Evolutionary conservation across 768 basidiomycete genomes (phyloP), one percentile per base, ranked within the genome.

Genomic region (Dacryopinax spathularia): DNA sequence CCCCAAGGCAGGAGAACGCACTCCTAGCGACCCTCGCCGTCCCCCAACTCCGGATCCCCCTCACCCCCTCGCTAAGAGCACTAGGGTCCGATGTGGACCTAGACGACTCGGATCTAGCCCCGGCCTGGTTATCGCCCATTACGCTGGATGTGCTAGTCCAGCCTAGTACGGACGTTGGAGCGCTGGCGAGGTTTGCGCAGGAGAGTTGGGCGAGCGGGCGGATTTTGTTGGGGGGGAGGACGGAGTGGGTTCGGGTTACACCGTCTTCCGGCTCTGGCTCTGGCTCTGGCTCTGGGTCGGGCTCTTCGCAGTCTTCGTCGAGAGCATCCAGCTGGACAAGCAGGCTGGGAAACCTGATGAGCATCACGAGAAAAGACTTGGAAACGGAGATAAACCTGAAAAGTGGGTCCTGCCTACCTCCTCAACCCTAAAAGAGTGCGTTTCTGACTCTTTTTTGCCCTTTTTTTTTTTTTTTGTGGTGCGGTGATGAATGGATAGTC

Each of bases 141-240:
- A 79, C 82, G 4, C 65, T 79, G 1, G 75, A 80, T 2, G 72
- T 87, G 22, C 74, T 77, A 27, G 71, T 88, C 16, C 74, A 71
- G 63, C 84, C 85, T 5, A 83, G 83, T 1, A 72, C 76, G 61
- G 81, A 87, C 68, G 70, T 77, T 0, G 77, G 78, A 0, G 72
- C 75, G 0, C 68, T 88, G 10, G 62, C 75, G 1, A 73, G 77
- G 12, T 88, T 88, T 66, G 70, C 81, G 29, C 77, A 77, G 44
- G 78, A 84, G 29, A 78, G 81, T 20, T 89, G 88, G 88, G 73
- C 72, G 41, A 71, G 72, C 15, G 85, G 86, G 1, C 72, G 69
- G 4, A 73, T 84, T 62, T 74, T 76, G 43, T 73, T 85, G 20
- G 71, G 69, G 33, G 79, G 77, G 2, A 70, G 78, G 48, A 73